Evolutionary conservation across 768 basidiomycete species (phyloP).

Genomic region (Suillus subalutaceus): DNA sequence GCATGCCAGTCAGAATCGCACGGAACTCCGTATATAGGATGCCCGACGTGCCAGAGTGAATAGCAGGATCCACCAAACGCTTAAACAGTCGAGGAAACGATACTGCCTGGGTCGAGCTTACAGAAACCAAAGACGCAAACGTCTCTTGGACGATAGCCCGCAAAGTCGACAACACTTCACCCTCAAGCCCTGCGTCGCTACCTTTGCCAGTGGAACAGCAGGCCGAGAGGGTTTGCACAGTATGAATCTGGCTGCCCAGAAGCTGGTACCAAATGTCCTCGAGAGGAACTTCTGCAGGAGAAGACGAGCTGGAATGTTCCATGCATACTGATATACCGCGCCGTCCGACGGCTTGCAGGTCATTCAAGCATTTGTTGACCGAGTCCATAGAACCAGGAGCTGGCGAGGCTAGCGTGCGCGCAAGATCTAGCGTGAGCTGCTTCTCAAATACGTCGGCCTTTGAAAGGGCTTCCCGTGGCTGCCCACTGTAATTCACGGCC

Average conservation of each 20-base stretch:
- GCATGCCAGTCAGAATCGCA: conserved; percentile 89
- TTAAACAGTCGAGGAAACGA: conserved; percentile 95
- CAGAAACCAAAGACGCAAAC: conserved; percentile 82
- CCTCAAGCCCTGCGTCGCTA: conserved; percentile 24
- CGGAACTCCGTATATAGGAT: conserved; percentile 90
- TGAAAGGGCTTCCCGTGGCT: conserved; percentile 63
- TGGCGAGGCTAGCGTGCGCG: conserved; percentile 37
- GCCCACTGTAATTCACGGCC: conserved; percentile 67
- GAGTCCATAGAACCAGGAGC: conserved; percentile 22
- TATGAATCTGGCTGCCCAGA: conserved; percentile 78
- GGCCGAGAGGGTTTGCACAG: conserved; percentile 69
- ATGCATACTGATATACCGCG: conserved; percentile 72
- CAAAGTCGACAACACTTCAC: conserved; percentile 50
- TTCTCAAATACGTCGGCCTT: conserved; percentile 66
- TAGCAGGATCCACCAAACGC: conserved; percentile 78
- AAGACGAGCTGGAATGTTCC: conserved; percentile 54
- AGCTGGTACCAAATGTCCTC: conserved; percentile 93
- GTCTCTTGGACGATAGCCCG: conserved; percentile 83
- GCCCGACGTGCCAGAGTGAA: conserved; percentile 50
- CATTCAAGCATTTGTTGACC: conserved; percentile 43
- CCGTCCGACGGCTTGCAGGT: conserved; percentile 59
- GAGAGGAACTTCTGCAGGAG: conserved; percentile 45
- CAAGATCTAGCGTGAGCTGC: conserved; percentile 47
- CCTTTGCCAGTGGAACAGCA: conserved; percentile 34
- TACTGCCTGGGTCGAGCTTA: conserved; percentile 73